phyloP scores from a whole-genome alignment of 2,329 filamentous ascomycete genomes.

The Hypoxylon sp. region DNA sequence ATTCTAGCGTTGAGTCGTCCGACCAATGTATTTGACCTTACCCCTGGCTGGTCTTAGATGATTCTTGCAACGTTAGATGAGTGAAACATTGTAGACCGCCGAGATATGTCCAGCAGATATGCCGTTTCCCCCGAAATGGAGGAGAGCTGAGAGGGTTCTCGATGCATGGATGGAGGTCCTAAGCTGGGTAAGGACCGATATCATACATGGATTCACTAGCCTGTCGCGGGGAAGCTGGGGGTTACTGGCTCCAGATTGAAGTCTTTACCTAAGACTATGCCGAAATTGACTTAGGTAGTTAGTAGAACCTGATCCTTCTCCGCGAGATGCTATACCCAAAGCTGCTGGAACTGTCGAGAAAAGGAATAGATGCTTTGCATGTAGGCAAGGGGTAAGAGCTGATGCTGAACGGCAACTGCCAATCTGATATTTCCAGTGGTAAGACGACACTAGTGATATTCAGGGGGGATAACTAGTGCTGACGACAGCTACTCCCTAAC shows the following conservation, averaged over 20 bases:
- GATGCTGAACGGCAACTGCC: not conserved
- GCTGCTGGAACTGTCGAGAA: not conserved
- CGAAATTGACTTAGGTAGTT: not conserved
- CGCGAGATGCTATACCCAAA: not conserved
- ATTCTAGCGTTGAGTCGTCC: constrained; percentile 13
- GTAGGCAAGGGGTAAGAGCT: not conserved
- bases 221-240: constrained; percentile 22
- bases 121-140: constrained; percentile 24
- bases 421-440: not conserved
- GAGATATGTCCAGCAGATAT: constrained; percentile 36
- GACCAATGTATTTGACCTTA: not conserved
- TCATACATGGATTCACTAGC: constrained; percentile 15
- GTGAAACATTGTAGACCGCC: constrained; percentile 19
- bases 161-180: constrained; percentile 13
- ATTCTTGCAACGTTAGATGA: constrained; percentile 23
- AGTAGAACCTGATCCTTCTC: not conserved
- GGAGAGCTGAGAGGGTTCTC: constrained; percentile 9
- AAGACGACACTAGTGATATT: not conserved
- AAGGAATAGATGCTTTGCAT: not conserved
- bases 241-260: not conserved
- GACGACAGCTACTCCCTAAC: not conserved
- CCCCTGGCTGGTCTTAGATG: not conserved
- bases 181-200: constrained; percentile 17
- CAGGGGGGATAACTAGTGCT: constrained; percentile 14
- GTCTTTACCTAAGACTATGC: not conserved